Base-by-base conservation (phyloP, 306 rosid genomes). In the Prunus mongolica region DNA sequence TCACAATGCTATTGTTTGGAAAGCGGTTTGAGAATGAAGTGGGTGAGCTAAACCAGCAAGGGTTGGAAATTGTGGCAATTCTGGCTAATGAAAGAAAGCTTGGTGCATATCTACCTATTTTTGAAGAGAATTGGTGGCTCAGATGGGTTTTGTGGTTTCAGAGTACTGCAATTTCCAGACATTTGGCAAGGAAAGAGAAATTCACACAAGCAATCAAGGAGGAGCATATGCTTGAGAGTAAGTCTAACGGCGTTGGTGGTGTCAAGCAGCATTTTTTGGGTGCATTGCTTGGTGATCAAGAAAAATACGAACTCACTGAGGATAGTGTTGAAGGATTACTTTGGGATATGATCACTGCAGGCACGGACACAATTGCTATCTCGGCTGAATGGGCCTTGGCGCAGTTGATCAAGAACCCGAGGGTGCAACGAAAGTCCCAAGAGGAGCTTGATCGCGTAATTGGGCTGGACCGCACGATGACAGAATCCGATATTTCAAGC, bases 301-400 rank as follows among this genome's bases (percentile, higher is more conserved):
- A 88, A 8, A 79, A 89, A 64, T 88, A 92, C 68, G 97, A 92
- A 76, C 92, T 95, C 14, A 82, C 90, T 41, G 91, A 95, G 67
- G 98, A 95, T 72, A 92, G 89, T 69, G 88, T 95, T 80, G 91
- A 87, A 49, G 96, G 92, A 22, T 91, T 90, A 54, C 96, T 90
- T 55, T 92, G 98, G 98, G 97, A 92, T 64, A 92, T 91, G 97
- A 87, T 94, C 72, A 86, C 89, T 0, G 96, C 97, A 28, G 98
- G 98, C 55, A 85, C 74, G 90, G 96, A 91, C 86, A 94, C 98
- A 4, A 83, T 91, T 1, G 84, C 95, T 7, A 89, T 94, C 10
- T 76, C 95, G 0, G 97, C 74, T 12, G 98, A 94, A 68, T 92
- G 97, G 97, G 96, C 86, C 18, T 87, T 92, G 98, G 96, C 96